A percentile compares a stretch with the other conserved stretches of the same genome.
phyloP scores from a whole-genome alignment of 139 green algal species.

The Coccomyxa sp. region DNA sequence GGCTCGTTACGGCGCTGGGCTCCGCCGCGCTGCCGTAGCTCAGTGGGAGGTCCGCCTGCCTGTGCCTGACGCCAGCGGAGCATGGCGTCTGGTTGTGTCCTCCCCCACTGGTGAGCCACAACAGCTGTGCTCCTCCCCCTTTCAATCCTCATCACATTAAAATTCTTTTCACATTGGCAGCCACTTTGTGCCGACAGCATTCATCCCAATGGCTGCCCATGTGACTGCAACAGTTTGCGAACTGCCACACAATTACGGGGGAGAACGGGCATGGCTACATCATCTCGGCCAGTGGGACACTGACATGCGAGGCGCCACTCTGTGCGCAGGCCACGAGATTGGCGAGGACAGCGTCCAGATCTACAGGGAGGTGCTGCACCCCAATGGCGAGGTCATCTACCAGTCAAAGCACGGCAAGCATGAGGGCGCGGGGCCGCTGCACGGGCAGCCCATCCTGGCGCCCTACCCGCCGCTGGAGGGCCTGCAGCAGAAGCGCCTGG shows the following conservation, averaged over 20 bases:
- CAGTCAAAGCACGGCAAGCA: slow-evolving; percentile 2
- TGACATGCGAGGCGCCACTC: no score
- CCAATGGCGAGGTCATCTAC: slow-evolving; percentile 6
- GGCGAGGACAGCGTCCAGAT: slow-evolving; percentile 84
- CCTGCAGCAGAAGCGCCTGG: slow-evolving; percentile 76
- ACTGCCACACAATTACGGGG: no score
- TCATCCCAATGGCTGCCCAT: no score
- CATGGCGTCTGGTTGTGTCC: slow-evolving; percentile 82
- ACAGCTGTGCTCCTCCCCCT: slow-evolving; percentile 1
- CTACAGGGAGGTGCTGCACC: slow-evolving; percentile 69
- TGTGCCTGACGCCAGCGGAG: slow-evolving; percentile 32
- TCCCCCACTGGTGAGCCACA: slow-evolving; percentile 60
- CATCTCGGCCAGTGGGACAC: no score
- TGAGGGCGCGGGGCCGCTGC: slow-evolving; percentile 29
- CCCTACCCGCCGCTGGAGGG: slow-evolving; percentile 73
- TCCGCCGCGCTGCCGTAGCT: slow-evolving; percentile 63
- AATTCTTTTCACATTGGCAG: no score
- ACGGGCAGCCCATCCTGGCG: slow-evolving; percentile 48
- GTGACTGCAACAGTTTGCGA: no score
- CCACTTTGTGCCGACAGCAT: no score
- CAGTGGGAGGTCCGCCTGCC: slow-evolving; percentile 80
- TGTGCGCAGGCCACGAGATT: slow-evolving; percentile 71
- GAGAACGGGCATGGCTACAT: no score
- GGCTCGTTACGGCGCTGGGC: slow-evolving; percentile 2
- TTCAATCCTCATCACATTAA: no score